Evolutionary conservation across 2,329 filamentous ascomycete species (phyloP).

Genomic region (Cadophora luteo-olivacea): DNA sequence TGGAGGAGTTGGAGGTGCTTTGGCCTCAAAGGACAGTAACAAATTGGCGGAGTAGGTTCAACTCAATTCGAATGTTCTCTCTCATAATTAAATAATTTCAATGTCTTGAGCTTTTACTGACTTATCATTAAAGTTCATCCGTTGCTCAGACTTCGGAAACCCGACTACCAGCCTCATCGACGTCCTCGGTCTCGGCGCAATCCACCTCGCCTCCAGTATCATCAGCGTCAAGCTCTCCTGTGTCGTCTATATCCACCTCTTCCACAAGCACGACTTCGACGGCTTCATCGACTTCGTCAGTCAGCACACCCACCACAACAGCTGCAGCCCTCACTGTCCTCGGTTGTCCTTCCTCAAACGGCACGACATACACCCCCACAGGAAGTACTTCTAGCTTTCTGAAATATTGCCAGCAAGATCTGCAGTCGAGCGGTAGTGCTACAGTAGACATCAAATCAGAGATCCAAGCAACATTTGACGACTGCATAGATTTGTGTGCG

Average conservation of each 20-base stretch:
- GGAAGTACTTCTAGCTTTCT: neutral
- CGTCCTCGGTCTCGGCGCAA: too few relatives aligned
- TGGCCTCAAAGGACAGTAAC: neutral
- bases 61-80: neutral
- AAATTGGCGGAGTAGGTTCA: neutral
- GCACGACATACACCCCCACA: conserved; percentile 1
- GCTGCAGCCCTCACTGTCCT: conserved; percentile 4
- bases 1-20: conserved; percentile 6
- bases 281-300: neutral
- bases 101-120: neutral
- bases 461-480: neutral
- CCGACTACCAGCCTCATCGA: neutral
- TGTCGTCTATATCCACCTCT: neutral
- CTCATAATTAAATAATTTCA: too few relatives aligned
- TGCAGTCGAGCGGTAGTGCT: neutral
- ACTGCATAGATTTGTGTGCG: neutral
- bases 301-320: conserved; percentile 4
- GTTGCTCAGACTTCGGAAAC: neutral
- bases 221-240: neutral
- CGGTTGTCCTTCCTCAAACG: conserved; percentile 6
- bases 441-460: conserved; percentile 7
- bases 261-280: conserved; percentile 1
- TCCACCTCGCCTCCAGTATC: neutral
- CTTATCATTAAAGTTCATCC: neutral
- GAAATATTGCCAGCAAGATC: neutral